A percentile compares a stretch with the other conserved stretches of the same genome.
Conservation (phyloP, 2,329 filamentous ascomycete genomes). For the Periconia digitata region DNA sequence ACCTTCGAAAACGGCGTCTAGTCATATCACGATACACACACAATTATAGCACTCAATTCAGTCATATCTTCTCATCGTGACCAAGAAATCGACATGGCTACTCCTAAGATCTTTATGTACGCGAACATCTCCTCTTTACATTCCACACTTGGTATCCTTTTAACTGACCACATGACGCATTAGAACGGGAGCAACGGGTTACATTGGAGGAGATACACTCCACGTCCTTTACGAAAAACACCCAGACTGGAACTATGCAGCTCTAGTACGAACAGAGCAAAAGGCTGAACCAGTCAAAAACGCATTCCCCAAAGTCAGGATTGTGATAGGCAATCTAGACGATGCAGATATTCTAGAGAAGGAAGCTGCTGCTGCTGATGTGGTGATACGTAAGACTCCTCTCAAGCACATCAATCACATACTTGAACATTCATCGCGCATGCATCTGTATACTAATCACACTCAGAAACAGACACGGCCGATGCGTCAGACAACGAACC, state of each 20-base stretch:
- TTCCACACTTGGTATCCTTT: not conserved
- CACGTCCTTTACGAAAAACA: conserved; percentile 47
- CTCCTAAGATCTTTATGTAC: not conserved
- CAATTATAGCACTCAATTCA: too few species aligned
- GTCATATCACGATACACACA: too few species aligned
- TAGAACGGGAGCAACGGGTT: conserved; percentile 17
- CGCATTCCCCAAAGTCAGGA: conserved; percentile 48
- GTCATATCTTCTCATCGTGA: too few species aligned
- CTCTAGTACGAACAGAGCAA: conserved; percentile 47
- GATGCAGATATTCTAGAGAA: conserved; percentile 48
- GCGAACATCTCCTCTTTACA: not conserved
- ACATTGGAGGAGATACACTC: conserved; percentile 44
- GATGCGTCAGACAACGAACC: conserved; percentile 32
- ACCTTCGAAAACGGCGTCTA: too few species aligned
- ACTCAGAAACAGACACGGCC: conserved; percentile 22
- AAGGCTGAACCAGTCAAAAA: conserved; percentile 47
- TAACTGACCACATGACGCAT: not conserved
- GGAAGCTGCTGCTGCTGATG: conserved; percentile 53
- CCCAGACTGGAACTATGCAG: conserved; percentile 50
- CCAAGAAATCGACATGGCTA: too few species aligned
- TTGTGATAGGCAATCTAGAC: conserved; percentile 55
- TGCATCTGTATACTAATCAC: not conserved
- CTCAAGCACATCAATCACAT: too few species aligned
- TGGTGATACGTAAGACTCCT: conserved; percentile 43
- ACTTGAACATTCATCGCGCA: not conserved